Base-by-base conservation (phyloP, 148 eudicot species). In the Nepenthes mirabilis region DNA sequence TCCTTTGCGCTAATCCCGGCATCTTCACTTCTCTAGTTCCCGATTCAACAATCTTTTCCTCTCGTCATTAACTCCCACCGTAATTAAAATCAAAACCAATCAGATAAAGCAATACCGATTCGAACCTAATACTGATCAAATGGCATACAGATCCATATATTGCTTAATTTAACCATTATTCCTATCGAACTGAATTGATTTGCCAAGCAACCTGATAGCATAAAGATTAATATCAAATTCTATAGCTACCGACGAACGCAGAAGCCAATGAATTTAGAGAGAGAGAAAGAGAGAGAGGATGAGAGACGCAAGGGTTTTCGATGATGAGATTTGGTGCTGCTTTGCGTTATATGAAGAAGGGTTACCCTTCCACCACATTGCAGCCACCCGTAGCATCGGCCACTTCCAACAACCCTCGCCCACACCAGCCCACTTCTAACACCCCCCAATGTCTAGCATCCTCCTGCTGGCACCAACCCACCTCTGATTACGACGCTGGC, bases 1-100 rank as follows among this genome's bases (percentile, higher is more conserved):
- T 75, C 37, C 68, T 60, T 65, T 80, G 77, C 68, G 87, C 79
- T 72, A 81, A 75, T 60, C 84, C 96, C 12, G 90, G 90, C 94
- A 88, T 88, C 45, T 40, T 63, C 63, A 69, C 68, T 79, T 66
- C 55, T 50, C 67, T 52, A 78, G 33, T 62, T 59, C 57, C 64
- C 63, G 59, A 74, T 60, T 68, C 60, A 67, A 59, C 67, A 67
- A 70, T 65, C 59, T 55, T 52, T 34, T 61, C 68, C 66, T 66
- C 47, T 61, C 69, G 40, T 63, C 35, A 61, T 57, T 14, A 13
- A 35, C 48, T 52, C 14, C 55, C 11, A 6, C 55, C 1, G 32
- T 1, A 52, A 52, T 52, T 6, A 23, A 52, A n/a, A 52, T 40
- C 45, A 36, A 14, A 7, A 4, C 10, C 23, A 23, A 60, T 57